Evolutionary conservation across 441 rosid genomes (phyloP), one percentile per base, ranked within the genome.

Genomic region (Croton setiger): DNA sequence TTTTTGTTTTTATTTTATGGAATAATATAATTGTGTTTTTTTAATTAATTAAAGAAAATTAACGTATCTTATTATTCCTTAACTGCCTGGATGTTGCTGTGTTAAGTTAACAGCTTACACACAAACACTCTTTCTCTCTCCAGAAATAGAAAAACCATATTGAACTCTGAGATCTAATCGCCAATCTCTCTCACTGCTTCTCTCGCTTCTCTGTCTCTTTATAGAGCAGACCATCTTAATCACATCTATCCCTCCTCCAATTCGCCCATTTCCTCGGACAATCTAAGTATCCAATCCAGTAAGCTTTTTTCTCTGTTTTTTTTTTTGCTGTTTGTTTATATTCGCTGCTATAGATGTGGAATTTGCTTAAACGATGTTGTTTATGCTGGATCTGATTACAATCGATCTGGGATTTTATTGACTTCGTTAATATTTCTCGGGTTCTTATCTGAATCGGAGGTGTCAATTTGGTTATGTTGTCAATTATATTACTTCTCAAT

Each of bases 111-210:
- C 20, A 15, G 20, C 52, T 12, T 23, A 1, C 27, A 17, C 55
- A n/a, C 1, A n/a, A 10, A 17, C 55, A n/a, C 1, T 5, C 27
- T 52, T 23, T 52, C 59, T 20, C 51, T 63, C 18, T 13, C 57
- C 60, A 33, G 35, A 67, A 44, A 54, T 60, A 62, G 63, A 20
- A 65, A 60, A 39, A 4, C 55, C n/a, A 20, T 18, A 45, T 18
- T 27, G 23, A 15, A 20, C 4, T 44, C 48, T 31, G 52, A 53
- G 78, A 71, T 81, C 82, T 53, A 63, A 48, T 54, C 36, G 0
- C 48, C 59, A 27, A 0, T 17, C 7, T 47, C 18, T 47, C 6
- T 47, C 52, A 15, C 6, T 17, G 13, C 41, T 35, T 27, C 31
- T 66, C 71, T 47, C 11, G 55, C 18, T 63, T 18, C 37, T 39